A percentile compares a stretch with the other conserved stretches of the same genome.
phyloP scores from a whole-genome alignment of 2,329 filamentous ascomycete genomes.

The Talaromyces piceae region DNA sequence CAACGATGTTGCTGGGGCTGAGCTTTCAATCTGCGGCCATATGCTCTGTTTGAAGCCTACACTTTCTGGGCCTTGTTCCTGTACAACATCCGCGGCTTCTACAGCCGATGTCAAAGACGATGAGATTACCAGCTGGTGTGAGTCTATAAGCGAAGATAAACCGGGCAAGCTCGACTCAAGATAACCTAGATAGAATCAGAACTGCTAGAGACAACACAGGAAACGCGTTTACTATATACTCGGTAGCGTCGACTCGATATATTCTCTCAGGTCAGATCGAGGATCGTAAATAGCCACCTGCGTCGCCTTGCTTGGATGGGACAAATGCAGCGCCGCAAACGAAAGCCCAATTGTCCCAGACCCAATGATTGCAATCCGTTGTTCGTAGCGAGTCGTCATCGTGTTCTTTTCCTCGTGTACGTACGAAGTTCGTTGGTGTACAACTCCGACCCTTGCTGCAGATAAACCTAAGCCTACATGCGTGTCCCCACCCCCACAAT shows the following conservation, averaged over 20 bases:
- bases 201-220: not conserved
- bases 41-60: slow-evolving; percentile 44
- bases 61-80: slow-evolving; percentile 54
- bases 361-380: slow-evolving; percentile 31
- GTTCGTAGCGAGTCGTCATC: not conserved
- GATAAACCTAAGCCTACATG: too few relatives aligned
- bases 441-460: too few relatives aligned
- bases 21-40: slow-evolving; percentile 45
- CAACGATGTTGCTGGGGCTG: slow-evolving; percentile 39
- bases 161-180: not conserved
- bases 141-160: slow-evolving; percentile 11
- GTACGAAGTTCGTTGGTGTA: too few relatives aligned
- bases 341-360: slow-evolving; percentile 48
- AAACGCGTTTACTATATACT: not conserved
- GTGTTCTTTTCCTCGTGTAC: too few relatives aligned
- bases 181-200: slow-evolving; percentile 4
- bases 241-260: slow-evolving; percentile 38
- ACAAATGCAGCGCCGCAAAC: slow-evolving; percentile 40
- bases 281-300: slow-evolving; percentile 40
- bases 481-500: too few relatives aligned
- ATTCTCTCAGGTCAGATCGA: slow-evolving; percentile 40
- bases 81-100: slow-evolving; percentile 43
- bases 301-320: slow-evolving; percentile 11
- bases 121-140: slow-evolving; percentile 27
- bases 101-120: slow-evolving; percentile 36